phyloP scores from a whole-genome alignment of 805 yeast species.

The Saccharomycopsis sp. region DNA sequence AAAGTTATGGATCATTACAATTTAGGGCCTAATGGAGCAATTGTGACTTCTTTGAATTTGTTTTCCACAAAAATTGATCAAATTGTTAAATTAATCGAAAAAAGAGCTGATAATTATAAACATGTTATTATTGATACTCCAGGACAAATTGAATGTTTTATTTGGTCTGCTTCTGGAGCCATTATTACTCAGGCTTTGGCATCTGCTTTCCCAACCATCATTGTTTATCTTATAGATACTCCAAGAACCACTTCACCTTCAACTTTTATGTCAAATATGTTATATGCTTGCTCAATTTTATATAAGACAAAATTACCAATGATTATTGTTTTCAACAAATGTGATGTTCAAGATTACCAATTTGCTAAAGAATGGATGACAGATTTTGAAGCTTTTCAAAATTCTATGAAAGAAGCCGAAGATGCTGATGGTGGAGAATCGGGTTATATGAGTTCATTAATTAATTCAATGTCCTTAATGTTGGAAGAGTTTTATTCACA shows the following conservation, averaged over 20 bases:
- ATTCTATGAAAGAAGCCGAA: slow-evolving; percentile 63
- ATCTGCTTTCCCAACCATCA: slow-evolving; percentile 86
- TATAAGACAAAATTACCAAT: slow-evolving; percentile 95
- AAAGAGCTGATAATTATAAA: slow-evolving; percentile 42
- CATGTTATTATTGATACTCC: slow-evolving; percentile 93
- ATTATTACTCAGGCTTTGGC: slow-evolving; percentile 96
- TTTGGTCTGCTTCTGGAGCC: slow-evolving; percentile 97
- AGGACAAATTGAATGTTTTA: slow-evolving; percentile 97
- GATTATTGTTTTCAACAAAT: slow-evolving; percentile 93
- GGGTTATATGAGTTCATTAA: slow-evolving; percentile 89
- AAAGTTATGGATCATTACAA: slow-evolving; percentile 95
- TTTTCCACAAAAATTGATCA: slow-evolving; percentile 96
- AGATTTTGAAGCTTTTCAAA: slow-evolving; percentile 87
- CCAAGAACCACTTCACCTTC: slow-evolving; percentile 93
- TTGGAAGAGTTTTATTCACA: slow-evolving; percentile 92
- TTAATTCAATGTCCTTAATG: slow-evolving; percentile 93
- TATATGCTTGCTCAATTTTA: slow-evolving; percentile 92
- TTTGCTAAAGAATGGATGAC: slow-evolving; percentile 97
- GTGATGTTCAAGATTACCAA: slow-evolving; percentile 75
- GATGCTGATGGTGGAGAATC: slow-evolving; percentile 51
- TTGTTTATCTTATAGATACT: slow-evolving; percentile 93
- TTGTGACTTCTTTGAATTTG: slow-evolving; percentile 85
- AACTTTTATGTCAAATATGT: slow-evolving; percentile 96
- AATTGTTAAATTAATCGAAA: slow-evolving; percentile 76
- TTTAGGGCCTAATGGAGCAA: slow-evolving; percentile 97